These are phyloP conservation scores for Pelargonium cotyledonis DNA, from an alignment of 441 rosid species.

Conservation along the genomic window DNA sequence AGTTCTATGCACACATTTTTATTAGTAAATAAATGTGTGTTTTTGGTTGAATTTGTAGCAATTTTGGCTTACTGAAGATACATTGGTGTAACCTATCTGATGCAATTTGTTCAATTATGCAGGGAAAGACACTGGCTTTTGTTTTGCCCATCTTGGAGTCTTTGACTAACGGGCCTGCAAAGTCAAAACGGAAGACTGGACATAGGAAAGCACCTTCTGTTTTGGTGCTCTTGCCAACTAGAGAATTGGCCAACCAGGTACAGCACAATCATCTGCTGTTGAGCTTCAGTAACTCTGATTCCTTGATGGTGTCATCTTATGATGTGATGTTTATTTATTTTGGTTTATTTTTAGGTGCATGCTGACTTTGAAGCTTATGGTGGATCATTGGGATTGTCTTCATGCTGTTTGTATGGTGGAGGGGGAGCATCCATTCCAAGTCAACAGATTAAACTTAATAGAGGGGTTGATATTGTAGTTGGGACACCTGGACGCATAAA, in stretches of 20 bases:
- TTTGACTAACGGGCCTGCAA: conserved; percentile 59
- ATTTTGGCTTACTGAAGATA: background rate
- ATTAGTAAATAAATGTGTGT: background rate
- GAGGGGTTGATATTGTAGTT: conserved; percentile 81
- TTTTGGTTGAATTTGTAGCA: too few relatives aligned
- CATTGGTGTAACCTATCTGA: background rate
- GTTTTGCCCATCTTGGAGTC: conserved; percentile 91
- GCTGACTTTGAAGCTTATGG: conserved; percentile 83
- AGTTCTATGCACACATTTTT: too few relatives aligned
- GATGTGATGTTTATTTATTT: background rate
- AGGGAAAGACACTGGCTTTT: conserved; percentile 95
- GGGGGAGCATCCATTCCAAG: conserved; percentile 35
- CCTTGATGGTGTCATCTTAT: background rate
- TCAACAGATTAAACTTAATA: conserved; percentile 58
- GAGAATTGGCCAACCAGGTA: conserved; percentile 93
- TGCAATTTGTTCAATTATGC: conserved; percentile 19
- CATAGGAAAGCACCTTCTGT: conserved; percentile 80
- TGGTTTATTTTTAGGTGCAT: conserved; percentile 37
- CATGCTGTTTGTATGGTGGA: conserved; percentile 89
- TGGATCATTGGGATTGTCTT: conserved; percentile 57
- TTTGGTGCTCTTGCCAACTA: conserved; percentile 82
- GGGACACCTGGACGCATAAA: conserved; percentile 94
- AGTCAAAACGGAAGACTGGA: conserved; percentile 53
- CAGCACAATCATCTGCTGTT: background rate
- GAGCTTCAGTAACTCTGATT: background rate